Base-by-base conservation (phyloP, 140 eudicot species). In the Erigeron philadelphicus region DNA sequence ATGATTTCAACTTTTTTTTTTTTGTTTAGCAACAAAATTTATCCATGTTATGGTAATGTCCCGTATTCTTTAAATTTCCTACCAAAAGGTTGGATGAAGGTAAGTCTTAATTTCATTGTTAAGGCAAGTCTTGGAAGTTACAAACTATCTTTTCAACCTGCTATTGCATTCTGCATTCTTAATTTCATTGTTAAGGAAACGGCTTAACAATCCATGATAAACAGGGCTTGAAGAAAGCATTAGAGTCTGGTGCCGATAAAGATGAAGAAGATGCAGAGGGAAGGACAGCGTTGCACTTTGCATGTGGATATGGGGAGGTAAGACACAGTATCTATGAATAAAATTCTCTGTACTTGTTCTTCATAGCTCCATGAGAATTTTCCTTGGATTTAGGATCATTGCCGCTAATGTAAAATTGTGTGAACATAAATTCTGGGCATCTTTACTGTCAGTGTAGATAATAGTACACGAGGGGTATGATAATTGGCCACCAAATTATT, bases 281-380 rank as follows among this genome's bases (percentile, higher is more conserved):
- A 62, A 91, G 97, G 81, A 88, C 96, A 25, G 96, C 97, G n/a
- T 73, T 91, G 80, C 97, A 91, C 72, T 91, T 86, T 86, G 95
- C 97, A 11, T 86, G 97, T 79, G 97, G 97, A 56, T 88, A 91
- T 82, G 97, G 97, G 21, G 97, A 91, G 95, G 97, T 91, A 88
- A 48, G 48, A 41, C 17, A 40, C n/a, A 9, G 47, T 61, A 15
- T 41, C 10, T n/a, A n/a, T 2, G 17, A 13, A 11, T 38, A 61
- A n/a, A 12, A 8, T 12, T 38, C 46, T 61, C n/a, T 8, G 12
- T 40, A 61, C 16, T 40, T 3, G 9, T 40, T 61, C 25, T 40
- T 60, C 40, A 1, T 60, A 13, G 19, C 17, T 60, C 18, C 0
- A 13, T 60, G 38, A 31, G 2, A 31, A 31, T 31, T 31, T 31